Percentiles rank a stretch among this genome's conserved stretches.
phyloP scores from a whole-genome alignment of 2,329 filamentous ascomycete species.

The Pseudocercospora eumusae region DNA sequence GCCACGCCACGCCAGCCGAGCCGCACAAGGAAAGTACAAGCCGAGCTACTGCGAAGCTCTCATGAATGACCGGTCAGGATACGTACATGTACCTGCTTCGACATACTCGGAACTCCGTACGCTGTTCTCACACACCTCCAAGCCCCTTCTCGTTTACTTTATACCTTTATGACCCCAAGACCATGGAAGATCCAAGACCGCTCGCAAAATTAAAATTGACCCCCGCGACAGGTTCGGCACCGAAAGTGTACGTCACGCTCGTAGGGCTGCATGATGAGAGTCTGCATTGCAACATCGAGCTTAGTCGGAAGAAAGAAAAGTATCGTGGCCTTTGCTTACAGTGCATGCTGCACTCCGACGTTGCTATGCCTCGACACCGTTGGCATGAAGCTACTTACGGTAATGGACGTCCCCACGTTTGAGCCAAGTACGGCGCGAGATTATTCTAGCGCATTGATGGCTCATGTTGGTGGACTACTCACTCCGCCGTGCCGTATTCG shows the following conservation, averaged over 20 bases:
- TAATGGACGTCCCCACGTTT: background rate
- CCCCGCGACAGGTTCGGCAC: background rate
- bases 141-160: no score
- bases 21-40: background rate
- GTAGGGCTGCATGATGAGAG: slow-evolving; percentile 13
- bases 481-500: no score
- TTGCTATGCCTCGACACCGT: background rate
- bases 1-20: background rate
- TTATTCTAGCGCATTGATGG: background rate
- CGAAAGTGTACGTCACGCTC: background rate
- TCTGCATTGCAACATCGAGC: slow-evolving; percentile 4
- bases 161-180: no score
- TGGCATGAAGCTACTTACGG: background rate
- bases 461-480: no score
- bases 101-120: no score
- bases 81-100: slow-evolving; percentile 13
- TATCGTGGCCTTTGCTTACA: background rate
- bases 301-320: slow-evolving; percentile 3
- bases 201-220: background rate
- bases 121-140: background rate
- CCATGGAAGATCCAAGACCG: slow-evolving; percentile 1
- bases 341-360: background rate
- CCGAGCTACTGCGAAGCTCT: slow-evolving; percentile 12
- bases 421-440: background rate
- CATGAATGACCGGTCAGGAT: slow-evolving; percentile 12